phyloP scores from a whole-genome alignment of 2,329 filamentous ascomycete genomes.

The Pestalotiopsis fici region DNA sequence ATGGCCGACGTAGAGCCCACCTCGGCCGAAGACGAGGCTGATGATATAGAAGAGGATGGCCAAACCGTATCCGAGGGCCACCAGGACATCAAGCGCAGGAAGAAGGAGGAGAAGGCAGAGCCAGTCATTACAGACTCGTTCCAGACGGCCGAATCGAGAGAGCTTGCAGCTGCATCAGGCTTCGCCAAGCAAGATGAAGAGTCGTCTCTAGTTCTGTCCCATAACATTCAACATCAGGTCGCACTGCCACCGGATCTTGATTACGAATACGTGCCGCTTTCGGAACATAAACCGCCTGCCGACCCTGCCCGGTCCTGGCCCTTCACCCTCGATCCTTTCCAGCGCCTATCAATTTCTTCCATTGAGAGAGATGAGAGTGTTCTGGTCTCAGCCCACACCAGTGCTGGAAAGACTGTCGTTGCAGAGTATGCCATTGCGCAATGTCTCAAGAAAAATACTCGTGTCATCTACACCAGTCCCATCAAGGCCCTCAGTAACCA shows the following conservation, averaged over 20 bases:
- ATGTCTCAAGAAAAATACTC: slow-evolving; percentile 93
- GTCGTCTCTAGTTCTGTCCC: slow-evolving; percentile 78
- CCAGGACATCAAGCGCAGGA: slow-evolving; percentile 62
- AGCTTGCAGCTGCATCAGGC: slow-evolving; percentile 79
- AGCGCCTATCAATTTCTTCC: slow-evolving; percentile 89
- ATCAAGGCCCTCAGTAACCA: slow-evolving; percentile 99
- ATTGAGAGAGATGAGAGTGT: slow-evolving; percentile 97
- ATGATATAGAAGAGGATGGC: slow-evolving; percentile 33
- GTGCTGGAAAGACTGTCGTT: slow-evolving; percentile 96
- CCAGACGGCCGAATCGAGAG: slow-evolving; percentile 90
- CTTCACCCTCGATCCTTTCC: slow-evolving; percentile 96
- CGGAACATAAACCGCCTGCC: slow-evolving; percentile 86
- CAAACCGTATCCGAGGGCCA: slow-evolving; percentile 43
- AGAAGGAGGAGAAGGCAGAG: slow-evolving; percentile 66
- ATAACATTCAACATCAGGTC: slow-evolving; percentile 98
- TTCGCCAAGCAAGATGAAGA: slow-evolving; percentile 62
- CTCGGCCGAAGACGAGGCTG: slow-evolving; percentile 34
- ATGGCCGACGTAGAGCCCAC: slow-evolving; percentile 32
- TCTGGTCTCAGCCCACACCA: slow-evolving; percentile 93
- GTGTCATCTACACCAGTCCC: slow-evolving; percentile 98
- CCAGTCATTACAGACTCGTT: slow-evolving; percentile 92
- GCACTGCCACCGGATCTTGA: slow-evolving; percentile 90
- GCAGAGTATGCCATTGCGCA: slow-evolving; percentile 98
- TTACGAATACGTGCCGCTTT: slow-evolving; percentile 94
- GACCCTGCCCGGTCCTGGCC: slow-evolving; percentile 82